These are phyloP conservation scores for carrot (Daucus carota) DNA, from an alignment of 129 eudicot genomes.

Conservation along the genomic window DH1_v3.0 NC_030385.2:5467501-5468000, in stretches of 20 bases:
- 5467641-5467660: constrained; percentile 71
- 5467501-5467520: not conserved
- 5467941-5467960: not conserved
- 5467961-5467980: not conserved
- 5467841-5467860: not conserved
- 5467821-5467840: constrained; percentile 39
- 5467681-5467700: constrained; percentile 12
- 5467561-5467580: not conserved
- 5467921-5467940: not conserved
- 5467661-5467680: constrained; percentile 25
- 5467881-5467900: not conserved
- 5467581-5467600: constrained; percentile 80
- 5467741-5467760: constrained; percentile 38
- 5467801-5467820: constrained; percentile 57
- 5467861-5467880: not conserved
- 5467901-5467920: not conserved
- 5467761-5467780: constrained; percentile 83
- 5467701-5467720: not conserved
- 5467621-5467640: constrained; percentile 95
- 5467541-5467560: not conserved
- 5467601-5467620: constrained; percentile 83
- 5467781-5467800: constrained; percentile 70
- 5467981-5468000: not conserved
- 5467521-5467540: not conserved
- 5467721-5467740: constrained; percentile 3